These are phyloP conservation scores for Leishmania tropica DNA, from an alignment of 208 protist species.

Conservation along the genomic window DNA sequence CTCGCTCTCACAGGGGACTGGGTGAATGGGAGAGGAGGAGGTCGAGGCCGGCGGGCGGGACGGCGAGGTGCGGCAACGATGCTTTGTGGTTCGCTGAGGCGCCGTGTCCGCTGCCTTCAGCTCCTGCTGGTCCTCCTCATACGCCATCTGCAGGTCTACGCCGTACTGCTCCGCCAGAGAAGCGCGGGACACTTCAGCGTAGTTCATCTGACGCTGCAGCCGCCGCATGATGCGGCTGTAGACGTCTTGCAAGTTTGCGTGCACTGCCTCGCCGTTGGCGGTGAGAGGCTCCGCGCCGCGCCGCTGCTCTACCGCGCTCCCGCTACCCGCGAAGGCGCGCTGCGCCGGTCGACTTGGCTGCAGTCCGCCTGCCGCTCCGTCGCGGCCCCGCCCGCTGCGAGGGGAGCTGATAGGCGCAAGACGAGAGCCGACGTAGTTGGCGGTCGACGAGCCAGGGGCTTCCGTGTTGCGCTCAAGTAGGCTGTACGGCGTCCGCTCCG, in stretches of 20 bases:
- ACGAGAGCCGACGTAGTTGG: not conserved
- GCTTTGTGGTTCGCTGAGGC: not conserved
- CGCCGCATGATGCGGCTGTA: slow-evolving; percentile 86
- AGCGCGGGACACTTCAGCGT: slow-evolving; percentile 56
- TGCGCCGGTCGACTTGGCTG: not conserved
- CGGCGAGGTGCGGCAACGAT: not conserved
- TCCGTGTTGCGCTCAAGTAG: slow-evolving; percentile 8
- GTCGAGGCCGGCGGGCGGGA: not conserved
- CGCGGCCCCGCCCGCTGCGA: not conserved
- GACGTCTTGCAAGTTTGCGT: slow-evolving; percentile 74
- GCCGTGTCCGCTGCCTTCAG: not conserved
- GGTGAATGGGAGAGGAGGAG: not conserved
- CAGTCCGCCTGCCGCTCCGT: not conserved
- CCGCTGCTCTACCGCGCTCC: not conserved
- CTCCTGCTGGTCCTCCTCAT: slow-evolving; percentile 18
- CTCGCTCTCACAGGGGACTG: not conserved
- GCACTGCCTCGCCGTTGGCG: slow-evolving; percentile 34
- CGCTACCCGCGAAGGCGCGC: not conserved
- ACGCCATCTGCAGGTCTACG: slow-evolving; percentile 36
- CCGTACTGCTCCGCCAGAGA: slow-evolving; percentile 75
- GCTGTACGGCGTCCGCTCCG: slow-evolving; percentile 28
- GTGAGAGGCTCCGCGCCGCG: not conserved
- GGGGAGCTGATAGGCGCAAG: not conserved
- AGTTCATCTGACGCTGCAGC: slow-evolving; percentile 83
- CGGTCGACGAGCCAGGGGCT: not conserved